Conservation (phyloP, 2,329 filamentous ascomycete genomes). For the Rhinocladiella mackenziei region DNA sequence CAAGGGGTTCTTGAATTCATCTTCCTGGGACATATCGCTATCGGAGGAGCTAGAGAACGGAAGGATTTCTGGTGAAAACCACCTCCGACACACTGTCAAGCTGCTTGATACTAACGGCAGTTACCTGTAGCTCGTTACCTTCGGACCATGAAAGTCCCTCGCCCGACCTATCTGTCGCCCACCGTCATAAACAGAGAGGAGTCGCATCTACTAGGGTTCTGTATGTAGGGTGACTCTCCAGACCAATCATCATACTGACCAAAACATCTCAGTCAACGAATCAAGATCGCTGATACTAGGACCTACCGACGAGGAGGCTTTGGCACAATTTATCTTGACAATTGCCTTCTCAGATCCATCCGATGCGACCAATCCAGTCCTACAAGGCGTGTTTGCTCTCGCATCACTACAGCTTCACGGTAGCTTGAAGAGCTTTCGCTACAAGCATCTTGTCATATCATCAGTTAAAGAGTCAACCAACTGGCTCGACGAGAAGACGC, state of each 20-base stretch:
- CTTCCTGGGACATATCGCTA: slow-evolving; percentile 19
- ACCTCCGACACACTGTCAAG: slow-evolving; percentile 10
- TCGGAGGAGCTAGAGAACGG: slow-evolving; percentile 15
- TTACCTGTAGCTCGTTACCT: slow-evolving; percentile 16
- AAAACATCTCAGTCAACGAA: slow-evolving; percentile 14
- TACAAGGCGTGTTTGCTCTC: slow-evolving; percentile 21
- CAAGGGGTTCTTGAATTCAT: slow-evolving; percentile 20
- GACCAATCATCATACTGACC: slow-evolving; percentile 10
- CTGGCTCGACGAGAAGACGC: slow-evolving; percentile 23
- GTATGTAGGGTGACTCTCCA: slow-evolving; percentile 12
- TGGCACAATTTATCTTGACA: slow-evolving; percentile 16
- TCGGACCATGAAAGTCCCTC: slow-evolving; percentile 18
- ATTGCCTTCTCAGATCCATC: slow-evolving; percentile 17
- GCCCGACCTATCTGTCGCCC: slow-evolving; percentile 17
- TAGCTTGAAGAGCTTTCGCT: slow-evolving; percentile 18
- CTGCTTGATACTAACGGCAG: slow-evolving; percentile 10
- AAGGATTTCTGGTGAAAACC: slow-evolving; percentile 13
- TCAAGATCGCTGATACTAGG: slow-evolving; percentile 20
- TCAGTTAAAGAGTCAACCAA: slow-evolving; percentile 22
- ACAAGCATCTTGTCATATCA: slow-evolving; percentile 19
- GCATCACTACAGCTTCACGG: slow-evolving; percentile 20
- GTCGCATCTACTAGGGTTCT: slow-evolving; percentile 18
- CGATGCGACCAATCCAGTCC: slow-evolving; percentile 18
- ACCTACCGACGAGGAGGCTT: slow-evolving; percentile 17
- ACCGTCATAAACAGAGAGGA: slow-evolving; percentile 13